These are phyloP conservation scores for Penicillium bovifimosum DNA, from an alignment of 495 filamentous ascomycete species.

Conservation along the genomic window DNA sequence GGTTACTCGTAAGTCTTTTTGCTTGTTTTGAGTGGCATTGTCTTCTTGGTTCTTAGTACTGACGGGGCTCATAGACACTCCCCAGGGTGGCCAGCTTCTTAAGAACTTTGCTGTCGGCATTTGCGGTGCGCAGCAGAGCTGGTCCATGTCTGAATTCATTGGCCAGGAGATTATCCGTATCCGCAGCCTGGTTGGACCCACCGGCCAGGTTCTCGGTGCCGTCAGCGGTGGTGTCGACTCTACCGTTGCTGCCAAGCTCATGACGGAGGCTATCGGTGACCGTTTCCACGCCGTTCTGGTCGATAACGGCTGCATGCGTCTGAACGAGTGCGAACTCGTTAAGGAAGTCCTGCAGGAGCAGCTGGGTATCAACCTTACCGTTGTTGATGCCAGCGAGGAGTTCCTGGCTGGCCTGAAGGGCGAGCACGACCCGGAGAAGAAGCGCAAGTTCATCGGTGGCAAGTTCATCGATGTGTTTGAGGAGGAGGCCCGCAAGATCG, in stretches of 20 bases:
- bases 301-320: slow-evolving; percentile 81
- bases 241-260: slow-evolving; percentile 80
- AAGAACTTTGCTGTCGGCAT: slow-evolving; percentile 78
- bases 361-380: slow-evolving; percentile 84
- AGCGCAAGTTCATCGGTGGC: slow-evolving; percentile 82
- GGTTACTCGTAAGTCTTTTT: too few species aligned
- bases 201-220: slow-evolving; percentile 77
- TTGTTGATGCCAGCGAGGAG: slow-evolving; percentile 70
- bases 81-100: slow-evolving; percentile 57
- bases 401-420: slow-evolving; percentile 74
- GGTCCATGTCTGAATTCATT: slow-evolving; percentile 79
- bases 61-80: slow-evolving; percentile 16
- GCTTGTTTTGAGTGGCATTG: too few species aligned
- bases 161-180: slow-evolving; percentile 75
- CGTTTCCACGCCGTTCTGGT: slow-evolving; percentile 87
- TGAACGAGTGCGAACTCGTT: slow-evolving; percentile 77
- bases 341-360: slow-evolving; percentile 68
- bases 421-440: slow-evolving; percentile 77
- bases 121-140: slow-evolving; percentile 66
- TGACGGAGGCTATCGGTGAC: slow-evolving; percentile 76
- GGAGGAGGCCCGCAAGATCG: slow-evolving; percentile 76
- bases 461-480: slow-evolving; percentile 87
- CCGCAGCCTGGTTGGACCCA: slow-evolving; percentile 66
- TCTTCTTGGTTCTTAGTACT: background rate
- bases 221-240: slow-evolving; percentile 86